Evolutionary conservation across 495 filamentous ascomycete genomes (phyloP).

Genomic region (Daldinia loculata): DNA sequence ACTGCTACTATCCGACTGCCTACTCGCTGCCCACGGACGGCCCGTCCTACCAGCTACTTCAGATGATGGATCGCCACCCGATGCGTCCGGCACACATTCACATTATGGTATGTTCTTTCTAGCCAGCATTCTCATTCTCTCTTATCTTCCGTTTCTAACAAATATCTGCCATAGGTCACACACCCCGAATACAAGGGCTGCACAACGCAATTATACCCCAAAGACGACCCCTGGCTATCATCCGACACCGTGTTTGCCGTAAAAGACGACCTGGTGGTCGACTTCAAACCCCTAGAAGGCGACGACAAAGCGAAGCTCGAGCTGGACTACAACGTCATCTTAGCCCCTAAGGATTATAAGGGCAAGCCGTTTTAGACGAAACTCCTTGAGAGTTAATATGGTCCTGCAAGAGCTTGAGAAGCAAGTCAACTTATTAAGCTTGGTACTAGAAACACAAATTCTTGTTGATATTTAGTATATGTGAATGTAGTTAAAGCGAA

Average conservation of each 20-base stretch:
- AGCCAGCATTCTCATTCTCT: neutral
- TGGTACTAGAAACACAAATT: neutral
- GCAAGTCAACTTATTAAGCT: neutral
- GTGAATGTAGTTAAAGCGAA: neutral
- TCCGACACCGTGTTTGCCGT: slow-evolving; percentile 83
- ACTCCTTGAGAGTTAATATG: neutral
- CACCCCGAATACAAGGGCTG: slow-evolving; percentile 67
- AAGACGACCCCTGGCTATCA: slow-evolving; percentile 70
- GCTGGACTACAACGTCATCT: slow-evolving; percentile 69
- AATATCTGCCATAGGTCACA: slow-evolving; percentile 48
- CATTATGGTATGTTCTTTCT: slow-evolving; percentile 68
- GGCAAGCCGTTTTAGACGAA: slow-evolving; percentile 46
- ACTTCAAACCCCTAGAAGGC: slow-evolving; percentile 70
- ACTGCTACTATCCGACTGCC: slow-evolving; percentile 83
- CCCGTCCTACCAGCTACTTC: slow-evolving; percentile 73
- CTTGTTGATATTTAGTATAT: slow-evolving; percentile 1
- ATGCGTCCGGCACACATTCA: slow-evolving; percentile 87
- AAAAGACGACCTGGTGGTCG: slow-evolving; percentile 77
- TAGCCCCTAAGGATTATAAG: slow-evolving; percentile 62
- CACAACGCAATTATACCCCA: slow-evolving; percentile 81
- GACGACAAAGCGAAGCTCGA: slow-evolving; percentile 74
- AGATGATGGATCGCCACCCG: slow-evolving; percentile 80
- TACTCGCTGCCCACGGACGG: slow-evolving; percentile 81
- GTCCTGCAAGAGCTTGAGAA: neutral
- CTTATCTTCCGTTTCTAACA: slow-evolving; percentile 2